phyloP scores from a whole-genome alignment of 192 early-diverging fungal species.

The Cladochytrium replicatum region DNA sequence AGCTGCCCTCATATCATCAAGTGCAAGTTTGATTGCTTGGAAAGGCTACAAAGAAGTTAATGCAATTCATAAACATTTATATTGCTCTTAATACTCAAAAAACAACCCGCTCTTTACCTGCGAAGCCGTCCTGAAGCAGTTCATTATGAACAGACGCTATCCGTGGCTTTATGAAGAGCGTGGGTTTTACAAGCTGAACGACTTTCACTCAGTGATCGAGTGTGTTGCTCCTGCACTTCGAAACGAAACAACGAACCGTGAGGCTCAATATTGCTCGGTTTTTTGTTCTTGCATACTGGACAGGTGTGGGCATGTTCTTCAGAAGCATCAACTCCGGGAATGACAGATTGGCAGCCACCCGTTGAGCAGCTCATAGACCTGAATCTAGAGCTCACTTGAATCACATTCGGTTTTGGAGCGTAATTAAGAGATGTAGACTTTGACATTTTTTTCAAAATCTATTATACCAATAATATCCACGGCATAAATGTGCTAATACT shows the following conservation, averaged over 20 bases:
- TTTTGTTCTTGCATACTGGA: conserved; percentile 43
- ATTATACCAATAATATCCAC: too few relatives aligned
- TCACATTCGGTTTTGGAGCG: too few relatives aligned
- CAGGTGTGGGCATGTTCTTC: conserved; percentile 49
- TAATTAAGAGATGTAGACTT: too few relatives aligned
- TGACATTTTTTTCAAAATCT: too few relatives aligned
- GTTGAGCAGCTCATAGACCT: conserved; percentile 47
- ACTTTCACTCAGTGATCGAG: conserved; percentile 55
- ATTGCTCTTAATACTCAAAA: too few relatives aligned
- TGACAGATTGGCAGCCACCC: conserved; percentile 54
- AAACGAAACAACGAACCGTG: conserved; percentile 49
- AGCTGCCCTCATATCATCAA: too few relatives aligned
- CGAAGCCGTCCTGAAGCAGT: too few relatives aligned
- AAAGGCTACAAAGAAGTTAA: too few relatives aligned
- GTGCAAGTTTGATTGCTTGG: too few relatives aligned
- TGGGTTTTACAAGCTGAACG: conserved; percentile 53
- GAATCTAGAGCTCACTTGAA: conserved; percentile 36
- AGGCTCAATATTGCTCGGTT: conserved; percentile 52
- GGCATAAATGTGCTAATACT: too few relatives aligned
- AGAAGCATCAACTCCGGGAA: conserved; percentile 50
- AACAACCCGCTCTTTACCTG: too few relatives aligned
- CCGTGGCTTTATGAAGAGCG: conserved; percentile 53
- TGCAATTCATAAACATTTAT: too few relatives aligned
- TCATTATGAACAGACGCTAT: conserved; percentile 52
- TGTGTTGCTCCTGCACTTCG: conserved; percentile 49